These are phyloP conservation scores for Halophytophthora polymorphica DNA, from an alignment of 352 stramenopile genomes.

Conservation along the genomic window DNA sequence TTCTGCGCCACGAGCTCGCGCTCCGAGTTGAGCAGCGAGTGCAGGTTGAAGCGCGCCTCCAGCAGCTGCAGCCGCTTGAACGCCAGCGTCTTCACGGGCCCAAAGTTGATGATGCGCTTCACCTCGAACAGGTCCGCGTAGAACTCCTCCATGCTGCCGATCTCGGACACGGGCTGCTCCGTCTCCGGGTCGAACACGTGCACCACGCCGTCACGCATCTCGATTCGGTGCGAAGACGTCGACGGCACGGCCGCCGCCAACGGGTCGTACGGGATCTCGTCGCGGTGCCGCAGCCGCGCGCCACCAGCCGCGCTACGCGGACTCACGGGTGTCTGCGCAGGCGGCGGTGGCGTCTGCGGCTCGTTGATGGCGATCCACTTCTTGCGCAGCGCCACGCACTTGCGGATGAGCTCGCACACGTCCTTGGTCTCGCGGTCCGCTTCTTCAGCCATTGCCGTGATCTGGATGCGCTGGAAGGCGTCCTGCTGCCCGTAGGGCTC, in stretches of 20 bases:
- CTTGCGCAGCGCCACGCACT: slow-evolving; percentile 60
- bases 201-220: slow-evolving; percentile 63
- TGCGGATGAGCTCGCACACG: slow-evolving; percentile 76
- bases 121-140: slow-evolving; percentile 78
- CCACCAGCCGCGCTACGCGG: slow-evolving; percentile 26
- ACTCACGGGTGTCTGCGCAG: slow-evolving; percentile 25
- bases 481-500: slow-evolving; percentile 72
- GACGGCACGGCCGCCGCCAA: slow-evolving; percentile 36
- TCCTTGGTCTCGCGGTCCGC: slow-evolving; percentile 74
- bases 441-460: slow-evolving; percentile 61
- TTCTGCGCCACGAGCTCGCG: slow-evolving; percentile 94
- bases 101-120: slow-evolving; percentile 85
- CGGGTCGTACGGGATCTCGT: slow-evolving; percentile 74
- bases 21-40: slow-evolving; percentile 95
- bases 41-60: slow-evolving; percentile 94
- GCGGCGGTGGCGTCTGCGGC: slow-evolving; percentile 11
- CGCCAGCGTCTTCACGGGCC: slow-evolving; percentile 82
- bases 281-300: slow-evolving; percentile 51
- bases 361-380: slow-evolving; percentile 73
- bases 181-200: slow-evolving; percentile 37
- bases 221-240: slow-evolving; percentile 46
- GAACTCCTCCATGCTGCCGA: slow-evolving; percentile 55
- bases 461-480: slow-evolving; percentile 78
- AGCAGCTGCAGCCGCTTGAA: slow-evolving; percentile 90
- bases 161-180: slow-evolving; percentile 29